Evolutionary conservation across 163 green algal species (phyloP), one percentile per base, ranked within the genome.

Genomic region (Chlorella variabilis): DNA sequence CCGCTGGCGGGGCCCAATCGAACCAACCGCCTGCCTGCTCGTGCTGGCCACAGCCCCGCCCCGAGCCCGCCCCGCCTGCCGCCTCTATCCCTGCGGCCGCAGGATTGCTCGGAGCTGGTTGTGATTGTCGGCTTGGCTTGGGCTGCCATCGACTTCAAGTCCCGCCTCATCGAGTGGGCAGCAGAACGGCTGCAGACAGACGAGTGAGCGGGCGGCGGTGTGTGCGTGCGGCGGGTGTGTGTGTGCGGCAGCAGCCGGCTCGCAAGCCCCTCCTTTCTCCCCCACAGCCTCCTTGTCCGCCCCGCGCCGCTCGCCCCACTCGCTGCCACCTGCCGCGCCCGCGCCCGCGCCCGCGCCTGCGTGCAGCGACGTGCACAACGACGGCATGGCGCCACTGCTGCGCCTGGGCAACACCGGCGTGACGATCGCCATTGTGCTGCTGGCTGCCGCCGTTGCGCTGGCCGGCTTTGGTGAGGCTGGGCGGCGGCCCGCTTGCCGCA

Each of bases 91-190:
- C 39, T 74, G 6, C 39, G 3, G 6, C 66, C 25, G 8, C 71
- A 78, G 51, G 71, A 78, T 38, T 78, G 71, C 51, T 78, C 71
- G 0, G 71, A 78, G 71, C 71, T 78, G 33, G 71, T 78, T 21
- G 33, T 65, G 18, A 56, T 56, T n/a, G 51, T 78, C 23, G 56
- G 33, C 13, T 4, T 51, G 2, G 71, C 71, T 23, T 69, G 34
- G 71, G 13, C 36, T 0, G 51, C 36, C 25, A 23, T 69, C 6
- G 38, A 56, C 34, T 54, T 78, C 34, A 78, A 78, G 71, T 17
- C 7, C 0, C 71, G 71, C 0, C 4, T 67, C 20, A 69, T 78
- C 25, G 34, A 27, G 25, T 78, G 45, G 51, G 36, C 33, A 17
- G 38, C 34, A 13, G 29, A 21, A 13, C 34, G 34, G 13, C 63